Conservation (phyloP, 2,329 filamentous ascomycete genomes). For the Aspergillus sergii region DNA sequence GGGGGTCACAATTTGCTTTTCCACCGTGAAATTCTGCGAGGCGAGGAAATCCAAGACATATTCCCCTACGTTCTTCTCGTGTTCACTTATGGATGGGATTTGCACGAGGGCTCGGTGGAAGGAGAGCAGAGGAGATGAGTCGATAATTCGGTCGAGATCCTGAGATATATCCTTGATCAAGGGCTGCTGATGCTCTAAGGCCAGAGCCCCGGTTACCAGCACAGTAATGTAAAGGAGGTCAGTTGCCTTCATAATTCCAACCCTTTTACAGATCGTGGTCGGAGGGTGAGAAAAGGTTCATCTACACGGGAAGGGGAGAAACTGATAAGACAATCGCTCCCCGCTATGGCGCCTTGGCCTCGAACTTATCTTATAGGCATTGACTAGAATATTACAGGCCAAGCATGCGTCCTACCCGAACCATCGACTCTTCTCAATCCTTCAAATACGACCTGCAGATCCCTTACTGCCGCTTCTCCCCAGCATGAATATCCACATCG, state of each 20-base stretch:
- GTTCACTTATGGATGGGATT: neutral
- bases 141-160: neutral
- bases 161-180: neutral
- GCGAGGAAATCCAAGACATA: neutral
- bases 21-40: neutral
- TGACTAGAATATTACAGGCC: no score
- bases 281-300: neutral
- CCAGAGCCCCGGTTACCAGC: neutral
- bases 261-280: rapidly evolving
- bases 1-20: neutral
- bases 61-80: neutral
- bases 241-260: neutral
- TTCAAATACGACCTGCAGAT: neutral
- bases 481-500: neutral
- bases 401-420: no score
- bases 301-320: neutral
- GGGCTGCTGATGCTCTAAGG: neutral
- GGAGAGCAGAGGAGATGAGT: neutral
- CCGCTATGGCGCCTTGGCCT: neutral
- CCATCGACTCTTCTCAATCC: no score
- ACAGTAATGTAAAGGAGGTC: neutral
- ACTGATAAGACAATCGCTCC: neutral
- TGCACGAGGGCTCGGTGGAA: neutral
- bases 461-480: neutral
- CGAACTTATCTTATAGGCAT: no score